A percentile compares a stretch with the other conserved stretches of the same genome.
Evolutionary conservation across 2,329 filamentous ascomycete genomes (phyloP).

Genomic region (Colletotrichum eleusines): DNA sequence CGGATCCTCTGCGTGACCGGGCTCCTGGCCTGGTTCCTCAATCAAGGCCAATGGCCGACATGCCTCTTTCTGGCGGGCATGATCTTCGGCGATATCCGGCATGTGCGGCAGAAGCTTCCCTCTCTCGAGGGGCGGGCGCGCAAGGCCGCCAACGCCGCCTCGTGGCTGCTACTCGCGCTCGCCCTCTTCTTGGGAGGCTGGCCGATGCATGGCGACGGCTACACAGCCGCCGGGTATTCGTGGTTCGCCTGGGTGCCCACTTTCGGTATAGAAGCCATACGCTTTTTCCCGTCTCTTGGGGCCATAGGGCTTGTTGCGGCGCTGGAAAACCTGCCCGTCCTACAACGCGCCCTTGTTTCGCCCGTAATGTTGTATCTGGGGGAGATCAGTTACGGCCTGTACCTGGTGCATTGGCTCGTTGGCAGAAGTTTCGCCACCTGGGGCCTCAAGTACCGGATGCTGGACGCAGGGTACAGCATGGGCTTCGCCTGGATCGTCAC

Average conservation of each 20-base stretch:
- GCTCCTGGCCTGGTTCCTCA: conserved; percentile 56
- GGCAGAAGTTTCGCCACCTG: not conserved
- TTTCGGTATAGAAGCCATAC: not conserved
- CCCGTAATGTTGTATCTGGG: conserved; percentile 72
- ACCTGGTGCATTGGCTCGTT: conserved; percentile 68
- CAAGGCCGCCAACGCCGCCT: not conserved
- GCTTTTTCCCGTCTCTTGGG: conserved; percentile 7
- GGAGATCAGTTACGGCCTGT: conserved; percentile 71
- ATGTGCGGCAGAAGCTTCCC: conserved; percentile 6
- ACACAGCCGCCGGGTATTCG: conserved; percentile 31
- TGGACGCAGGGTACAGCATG: conserved; percentile 2
- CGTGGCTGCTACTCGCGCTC: conserved; percentile 5
- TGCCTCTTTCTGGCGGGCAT: conserved; percentile 34
- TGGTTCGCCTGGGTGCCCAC: conserved; percentile 35
- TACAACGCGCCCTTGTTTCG: conserved; percentile 70
- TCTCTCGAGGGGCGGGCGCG: not conserved
- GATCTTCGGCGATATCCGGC: conserved; percentile 28
- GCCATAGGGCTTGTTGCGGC: conserved; percentile 26
- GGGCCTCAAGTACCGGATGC: conserved; percentile 8
- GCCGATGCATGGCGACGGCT: conserved; percentile 9
- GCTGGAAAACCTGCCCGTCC: conserved; percentile 47
- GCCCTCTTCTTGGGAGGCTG: conserved; percentile 30
- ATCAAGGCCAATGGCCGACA: conserved; percentile 6
- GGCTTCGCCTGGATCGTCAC: not conserved
- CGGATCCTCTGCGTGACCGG: conserved; percentile 57